Percentiles rank a stretch among this genome's conserved stretches.
These are phyloP conservation scores for Fusarium euwallaceae DNA, from an alignment of 2,329 filamentous ascomycete genomes.

Conservation along the genomic window DNA sequence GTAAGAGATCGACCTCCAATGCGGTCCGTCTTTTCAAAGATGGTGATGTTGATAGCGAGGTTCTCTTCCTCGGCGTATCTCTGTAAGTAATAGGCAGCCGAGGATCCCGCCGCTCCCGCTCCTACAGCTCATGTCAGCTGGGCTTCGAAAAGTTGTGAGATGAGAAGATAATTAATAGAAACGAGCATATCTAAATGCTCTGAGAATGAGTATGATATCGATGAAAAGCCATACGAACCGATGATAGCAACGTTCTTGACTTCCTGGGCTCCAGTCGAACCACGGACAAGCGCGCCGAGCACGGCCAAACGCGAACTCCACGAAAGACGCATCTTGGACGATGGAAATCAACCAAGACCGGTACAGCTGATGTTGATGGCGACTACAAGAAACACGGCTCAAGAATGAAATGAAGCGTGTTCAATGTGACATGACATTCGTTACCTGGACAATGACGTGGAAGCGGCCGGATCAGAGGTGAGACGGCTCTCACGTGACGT, in stretches of 20 bases:
- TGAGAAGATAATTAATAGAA: neutral
- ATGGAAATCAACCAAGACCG: neutral
- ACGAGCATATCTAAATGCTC: neutral
- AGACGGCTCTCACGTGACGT: slow-evolving; percentile 8
- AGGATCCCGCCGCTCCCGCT: slow-evolving; percentile 89
- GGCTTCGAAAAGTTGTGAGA: neutral
- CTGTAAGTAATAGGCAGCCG: slow-evolving; percentile 84
- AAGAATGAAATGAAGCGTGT: neutral
- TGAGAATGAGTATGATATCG: neutral
- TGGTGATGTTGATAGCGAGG: slow-evolving; percentile 80
- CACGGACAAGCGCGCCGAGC: slow-evolving; percentile 31
- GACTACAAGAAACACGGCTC: neutral
- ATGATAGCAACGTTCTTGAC: slow-evolving; percentile 55
- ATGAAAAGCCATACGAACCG: slow-evolving; percentile 45
- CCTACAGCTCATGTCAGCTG: slow-evolving; percentile 65
- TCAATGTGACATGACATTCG: neutral
- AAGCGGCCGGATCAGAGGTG: neutral
- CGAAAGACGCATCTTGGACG: slow-evolving; percentile 31
- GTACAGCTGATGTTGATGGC: neutral
- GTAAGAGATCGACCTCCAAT: slow-evolving; percentile 91
- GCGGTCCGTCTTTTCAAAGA: slow-evolving; percentile 84
- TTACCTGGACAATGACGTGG: slow-evolving; percentile 2
- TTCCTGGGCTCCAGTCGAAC: slow-evolving; percentile 21
- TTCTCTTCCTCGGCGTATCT: slow-evolving; percentile 75
- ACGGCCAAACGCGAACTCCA: slow-evolving; percentile 33